Percentiles rank a stretch among this genome's conserved stretches.
Evolutionary conservation across 306 rosid genomes (phyloP).

Genomic region (Cercis canadensis): DNA sequence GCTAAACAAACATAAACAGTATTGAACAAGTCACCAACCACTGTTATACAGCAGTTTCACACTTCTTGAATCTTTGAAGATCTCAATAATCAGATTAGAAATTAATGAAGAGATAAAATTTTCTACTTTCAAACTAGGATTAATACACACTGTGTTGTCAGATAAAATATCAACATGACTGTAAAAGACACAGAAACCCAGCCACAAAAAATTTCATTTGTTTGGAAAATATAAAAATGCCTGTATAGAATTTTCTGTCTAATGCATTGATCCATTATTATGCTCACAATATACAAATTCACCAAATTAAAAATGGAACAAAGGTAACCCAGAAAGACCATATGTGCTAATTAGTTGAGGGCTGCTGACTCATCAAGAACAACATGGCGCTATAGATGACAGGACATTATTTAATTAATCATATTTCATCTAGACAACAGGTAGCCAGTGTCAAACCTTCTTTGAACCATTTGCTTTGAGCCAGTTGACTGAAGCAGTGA

Average conservation of each 20-base stretch:
- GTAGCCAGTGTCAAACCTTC: conserved; percentile 55
- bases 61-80: conserved; percentile 8
- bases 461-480: conserved; percentile 90
- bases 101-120: not conserved
- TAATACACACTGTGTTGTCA: too few relatives aligned
- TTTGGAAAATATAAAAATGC: too few relatives aligned
- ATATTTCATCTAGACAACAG: conserved; percentile 13
- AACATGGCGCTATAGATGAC: not conserved
- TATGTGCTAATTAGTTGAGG: not conserved
- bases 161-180: not conserved
- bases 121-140: not conserved
- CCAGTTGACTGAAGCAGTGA: conserved; percentile 85
- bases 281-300: not conserved
- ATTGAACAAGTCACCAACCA: not conserved
- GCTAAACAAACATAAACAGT: not conserved
- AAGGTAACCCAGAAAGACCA: not conserved
- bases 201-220: not conserved
- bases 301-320: not conserved
- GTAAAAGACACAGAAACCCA: too few relatives aligned
- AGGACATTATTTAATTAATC: not conserved
- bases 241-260: not conserved
- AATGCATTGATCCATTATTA: not conserved
- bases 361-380: not conserved
- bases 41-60: not conserved
- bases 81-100: conserved; percentile 1